Conservation (phyloP, 129 eudicot genomes). For the Cynara cardunculus region DNA sequence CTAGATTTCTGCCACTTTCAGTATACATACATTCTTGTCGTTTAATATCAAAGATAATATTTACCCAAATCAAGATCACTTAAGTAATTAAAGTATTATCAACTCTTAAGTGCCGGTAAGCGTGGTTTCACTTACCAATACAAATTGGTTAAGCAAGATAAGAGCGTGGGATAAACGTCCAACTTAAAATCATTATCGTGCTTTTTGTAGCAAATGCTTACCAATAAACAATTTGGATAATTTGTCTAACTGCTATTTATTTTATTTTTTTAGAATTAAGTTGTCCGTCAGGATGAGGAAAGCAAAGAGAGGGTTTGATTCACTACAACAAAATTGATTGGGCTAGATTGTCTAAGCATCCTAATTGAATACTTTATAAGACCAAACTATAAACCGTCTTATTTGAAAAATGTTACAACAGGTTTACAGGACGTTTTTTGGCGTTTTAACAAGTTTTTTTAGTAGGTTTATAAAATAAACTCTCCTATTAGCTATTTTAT, state of each 20-base stretch:
- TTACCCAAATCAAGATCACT: conserved; percentile 43
- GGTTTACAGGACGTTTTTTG: too few relatives aligned
- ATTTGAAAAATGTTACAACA: too few relatives aligned
- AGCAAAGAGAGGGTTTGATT: background rate
- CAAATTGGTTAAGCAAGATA: background rate
- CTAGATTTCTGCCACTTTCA: conserved; percentile 30
- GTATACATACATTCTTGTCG: conserved; percentile 43
- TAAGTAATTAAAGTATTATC: conserved; percentile 14
- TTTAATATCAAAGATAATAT: conserved; percentile 34
- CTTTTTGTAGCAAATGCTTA: background rate
- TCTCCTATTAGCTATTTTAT: too few relatives aligned
- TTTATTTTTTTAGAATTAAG: too few relatives aligned
- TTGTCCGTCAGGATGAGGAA: too few relatives aligned
- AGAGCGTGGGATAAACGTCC: background rate
- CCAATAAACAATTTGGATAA: background rate
- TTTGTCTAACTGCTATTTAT: too few relatives aligned
- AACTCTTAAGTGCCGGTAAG: conserved; percentile 3
- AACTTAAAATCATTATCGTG: background rate
- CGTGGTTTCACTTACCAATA: conserved; percentile 1
- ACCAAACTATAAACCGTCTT: too few relatives aligned
- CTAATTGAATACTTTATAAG: too few relatives aligned
- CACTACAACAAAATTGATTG: too few relatives aligned
- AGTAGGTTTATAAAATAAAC: too few relatives aligned
- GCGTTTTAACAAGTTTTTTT: too few relatives aligned
- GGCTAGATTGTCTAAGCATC: too few relatives aligned